phyloP scores from a whole-genome alignment of 345 rosid species.

The Linum tenue region DNA sequence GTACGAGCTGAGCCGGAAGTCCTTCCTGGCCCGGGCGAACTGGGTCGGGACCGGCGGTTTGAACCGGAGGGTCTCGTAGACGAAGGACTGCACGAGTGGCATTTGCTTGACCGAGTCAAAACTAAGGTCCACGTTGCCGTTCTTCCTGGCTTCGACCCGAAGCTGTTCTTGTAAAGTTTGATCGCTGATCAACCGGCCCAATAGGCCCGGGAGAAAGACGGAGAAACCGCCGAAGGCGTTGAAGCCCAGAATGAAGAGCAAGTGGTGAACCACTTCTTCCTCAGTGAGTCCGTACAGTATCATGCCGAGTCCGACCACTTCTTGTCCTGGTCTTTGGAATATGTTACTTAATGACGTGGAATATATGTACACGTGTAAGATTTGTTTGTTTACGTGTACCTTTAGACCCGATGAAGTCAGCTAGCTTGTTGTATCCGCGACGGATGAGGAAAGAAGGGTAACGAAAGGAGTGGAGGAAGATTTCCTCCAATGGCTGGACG shows the following conservation, averaged over 20 bases:
- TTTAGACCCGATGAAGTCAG: constrained; percentile 36
- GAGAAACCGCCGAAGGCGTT: constrained; percentile 86
- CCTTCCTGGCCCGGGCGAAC: constrained; percentile 69
- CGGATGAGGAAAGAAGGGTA: constrained; percentile 53
- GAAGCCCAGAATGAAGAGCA: constrained; percentile 62
- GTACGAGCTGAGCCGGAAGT: constrained; percentile 52
- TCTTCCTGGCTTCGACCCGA: constrained; percentile 42
- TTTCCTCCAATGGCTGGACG: constrained; percentile 54
- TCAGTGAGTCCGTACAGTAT: constrained; percentile 51
- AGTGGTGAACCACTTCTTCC: constrained; percentile 53
- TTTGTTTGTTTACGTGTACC: too few species aligned
- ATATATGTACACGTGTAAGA: too few species aligned
- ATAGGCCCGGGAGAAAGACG: constrained; percentile 38
- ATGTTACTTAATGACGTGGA: neutral
- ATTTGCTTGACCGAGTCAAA: constrained; percentile 51
- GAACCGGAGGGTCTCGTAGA: constrained; percentile 64
- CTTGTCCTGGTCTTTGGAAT: constrained; percentile 19
- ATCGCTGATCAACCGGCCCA: constrained; percentile 33
- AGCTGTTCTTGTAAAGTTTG: constrained; percentile 38
- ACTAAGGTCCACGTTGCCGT: constrained; percentile 27
- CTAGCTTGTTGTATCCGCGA: constrained; percentile 48
- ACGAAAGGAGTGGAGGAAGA: constrained; percentile 67
- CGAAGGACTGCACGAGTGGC: constrained; percentile 69
- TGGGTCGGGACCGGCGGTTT: constrained; percentile 67
- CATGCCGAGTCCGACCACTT: constrained; percentile 35